Base-by-base conservation (phyloP, 2,329 filamentous ascomycete species). In the Calonectria leucothoes region DNA sequence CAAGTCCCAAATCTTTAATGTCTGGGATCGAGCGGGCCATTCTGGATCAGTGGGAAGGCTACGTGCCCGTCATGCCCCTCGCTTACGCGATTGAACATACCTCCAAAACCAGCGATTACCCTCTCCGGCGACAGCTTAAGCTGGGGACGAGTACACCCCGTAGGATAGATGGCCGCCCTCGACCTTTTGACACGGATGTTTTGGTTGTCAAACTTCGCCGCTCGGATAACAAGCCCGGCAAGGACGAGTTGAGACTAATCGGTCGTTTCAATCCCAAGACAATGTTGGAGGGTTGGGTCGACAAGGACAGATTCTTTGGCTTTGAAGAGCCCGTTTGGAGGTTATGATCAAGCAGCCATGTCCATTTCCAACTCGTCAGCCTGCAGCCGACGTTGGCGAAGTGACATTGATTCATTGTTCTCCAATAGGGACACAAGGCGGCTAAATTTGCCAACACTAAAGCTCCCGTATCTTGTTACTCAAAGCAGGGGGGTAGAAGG, bases 21-120 rank as follows among this genome's bases (percentile, higher is more conserved):
- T 79, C 80, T 4, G 77, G 77, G 37, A 67, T 81, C 6, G 83
- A 85, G 71, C 80, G 80, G 67, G 77, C 77, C 64, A 81, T 85
- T n/a, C 76, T 84, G 17, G 63, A 74, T 11, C 72, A 65, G 17
- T 83, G 81, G 71, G 73, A 77, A 6, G 81, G 77, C 23, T 84
- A 82, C 67, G 69, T 72, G 42, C 82, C 82, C 23, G 48, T 74
- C n/a, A 78, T 80, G 51, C 52, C 78, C 11, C 82, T 85, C 8
- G 78, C 74, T 15, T 71, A 72, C 12, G 71, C 78, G 4, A 76
- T 84, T 20, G 77, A 80, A 35, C 72, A 76, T 1, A 77, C 81
- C 8, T 80, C 78, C 49, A 77, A 76, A 17, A 78, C 77, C 5
- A 79, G 81, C 48, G 83, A 84, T 25, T 49, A 49, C 42, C 73